phyloP scores from a whole-genome alignment of 2,329 filamentous ascomycete species.

The Ophiostoma sp. region DNA sequence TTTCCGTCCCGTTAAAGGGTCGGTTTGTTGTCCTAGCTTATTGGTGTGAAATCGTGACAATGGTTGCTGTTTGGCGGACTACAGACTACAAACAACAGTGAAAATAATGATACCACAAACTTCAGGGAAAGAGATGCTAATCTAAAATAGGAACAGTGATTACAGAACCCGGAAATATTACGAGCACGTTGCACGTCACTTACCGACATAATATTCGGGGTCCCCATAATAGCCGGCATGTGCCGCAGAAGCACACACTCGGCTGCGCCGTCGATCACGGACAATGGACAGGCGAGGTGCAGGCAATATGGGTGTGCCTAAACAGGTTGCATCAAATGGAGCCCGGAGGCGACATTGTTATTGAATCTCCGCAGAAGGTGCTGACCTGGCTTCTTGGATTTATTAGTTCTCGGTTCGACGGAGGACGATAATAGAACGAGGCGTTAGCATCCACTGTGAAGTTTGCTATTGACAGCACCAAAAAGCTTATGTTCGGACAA shows the following conservation, averaged over 20 bases:
- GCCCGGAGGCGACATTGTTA: not conserved
- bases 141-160: not conserved
- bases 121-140: too few relatives aligned
- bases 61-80: too few relatives aligned
- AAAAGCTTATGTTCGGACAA: not conserved
- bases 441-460: not conserved
- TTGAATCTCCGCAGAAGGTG: not conserved
- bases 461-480: not conserved
- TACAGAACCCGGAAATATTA: not conserved
- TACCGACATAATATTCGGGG: not conserved
- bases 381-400: not conserved
- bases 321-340: not conserved
- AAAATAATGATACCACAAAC: too few relatives aligned
- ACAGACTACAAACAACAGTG: too few relatives aligned
- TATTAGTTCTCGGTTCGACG: not conserved
- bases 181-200: not conserved
- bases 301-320: not conserved
- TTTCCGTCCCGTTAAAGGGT: too few relatives aligned
- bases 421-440: not conserved
- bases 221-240: not conserved
- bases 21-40: too few relatives aligned
- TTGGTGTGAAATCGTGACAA: too few relatives aligned
- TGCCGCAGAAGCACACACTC: not conserved
- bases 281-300: not conserved
- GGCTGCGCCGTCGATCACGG: not conserved